Conservation (phyloP, 257 asterid species). For the Euphrasia confusa region DNA sequence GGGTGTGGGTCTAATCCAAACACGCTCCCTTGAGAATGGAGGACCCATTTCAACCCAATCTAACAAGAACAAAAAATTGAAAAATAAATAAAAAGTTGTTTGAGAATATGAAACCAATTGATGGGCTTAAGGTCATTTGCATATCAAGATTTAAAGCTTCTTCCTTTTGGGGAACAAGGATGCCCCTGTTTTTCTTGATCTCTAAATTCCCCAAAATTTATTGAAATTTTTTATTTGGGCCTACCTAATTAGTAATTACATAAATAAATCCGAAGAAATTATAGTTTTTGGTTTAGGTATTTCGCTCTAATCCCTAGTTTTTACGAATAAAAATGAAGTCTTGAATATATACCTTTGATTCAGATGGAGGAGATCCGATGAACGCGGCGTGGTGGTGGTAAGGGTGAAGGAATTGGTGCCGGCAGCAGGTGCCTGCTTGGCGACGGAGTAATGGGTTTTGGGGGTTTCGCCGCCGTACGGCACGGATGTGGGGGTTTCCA, state of each 20-base stretch:
- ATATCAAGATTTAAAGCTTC: constrained; percentile 38
- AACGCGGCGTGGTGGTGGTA: constrained; percentile 52
- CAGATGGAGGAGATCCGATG: constrained; percentile 59
- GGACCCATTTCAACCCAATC: constrained; percentile 30
- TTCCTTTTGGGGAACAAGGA: constrained; percentile 61
- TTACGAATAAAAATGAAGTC: neutral
- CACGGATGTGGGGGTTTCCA: constrained; percentile 74
- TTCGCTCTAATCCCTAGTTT: too few relatives aligned
- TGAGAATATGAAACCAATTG: constrained; percentile 33
- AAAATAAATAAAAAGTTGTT: constrained; percentile 14
- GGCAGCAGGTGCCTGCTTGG: constrained; percentile 16
- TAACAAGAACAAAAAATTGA: constrained; percentile 21
- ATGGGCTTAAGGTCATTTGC: constrained; percentile 24
- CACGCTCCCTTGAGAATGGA: constrained; percentile 24
- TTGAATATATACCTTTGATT: constrained; percentile 42
- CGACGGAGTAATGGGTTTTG: constrained; percentile 19
- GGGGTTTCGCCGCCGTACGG: constrained; percentile 29
- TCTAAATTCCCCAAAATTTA: neutral
- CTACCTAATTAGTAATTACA: neutral
- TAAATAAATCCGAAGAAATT: too few relatives aligned
- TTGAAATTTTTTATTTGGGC: neutral
- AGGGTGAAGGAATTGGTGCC: constrained; percentile 36
- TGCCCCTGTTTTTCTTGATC: constrained; percentile 11
- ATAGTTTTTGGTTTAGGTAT: too few relatives aligned
- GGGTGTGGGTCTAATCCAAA: constrained; percentile 48